Conservation (phyloP, 139 green algal genomes). For the Pleodorina starrii region DNA sequence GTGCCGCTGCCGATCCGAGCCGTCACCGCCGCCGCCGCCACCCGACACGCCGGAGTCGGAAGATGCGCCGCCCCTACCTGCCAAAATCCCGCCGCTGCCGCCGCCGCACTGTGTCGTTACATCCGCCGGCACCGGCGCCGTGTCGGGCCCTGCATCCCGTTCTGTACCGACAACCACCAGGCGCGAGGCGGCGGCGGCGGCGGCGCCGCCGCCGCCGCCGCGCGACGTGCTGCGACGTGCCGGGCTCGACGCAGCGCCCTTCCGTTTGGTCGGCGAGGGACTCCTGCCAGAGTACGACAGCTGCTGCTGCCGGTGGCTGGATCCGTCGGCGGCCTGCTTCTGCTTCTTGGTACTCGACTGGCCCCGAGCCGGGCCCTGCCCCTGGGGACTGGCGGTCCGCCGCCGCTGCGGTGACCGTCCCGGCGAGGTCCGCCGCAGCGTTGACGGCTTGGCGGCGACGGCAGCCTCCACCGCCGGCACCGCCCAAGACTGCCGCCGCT, state of each 20-base stretch:
- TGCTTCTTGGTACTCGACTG: not conserved
- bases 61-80: too few species aligned
- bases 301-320: slow-evolving; percentile 18
- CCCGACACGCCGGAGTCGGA: not conserved
- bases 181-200: too few species aligned
- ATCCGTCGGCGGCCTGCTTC: not conserved
- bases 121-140: not conserved
- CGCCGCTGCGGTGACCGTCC: not conserved
- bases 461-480: not conserved
- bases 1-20: not conserved
- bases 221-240: too few species aligned
- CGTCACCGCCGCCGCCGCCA: not conserved
- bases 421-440: not conserved
- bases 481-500: not conserved
- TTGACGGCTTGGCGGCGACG: not conserved
- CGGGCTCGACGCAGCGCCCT: not conserved
- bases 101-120: not conserved
- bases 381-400: not conserved
- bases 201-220: not conserved
- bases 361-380: not conserved
- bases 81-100: not conserved
- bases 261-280: not conserved
- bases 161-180: not conserved
- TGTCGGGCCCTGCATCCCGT: not conserved
- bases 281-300: slow-evolving; percentile 24